A percentile compares a stretch with the other conserved stretches of the same genome.
phyloP scores from a whole-genome alignment of 164 flowering plant species.

The Nymphaea colorata region DNA sequence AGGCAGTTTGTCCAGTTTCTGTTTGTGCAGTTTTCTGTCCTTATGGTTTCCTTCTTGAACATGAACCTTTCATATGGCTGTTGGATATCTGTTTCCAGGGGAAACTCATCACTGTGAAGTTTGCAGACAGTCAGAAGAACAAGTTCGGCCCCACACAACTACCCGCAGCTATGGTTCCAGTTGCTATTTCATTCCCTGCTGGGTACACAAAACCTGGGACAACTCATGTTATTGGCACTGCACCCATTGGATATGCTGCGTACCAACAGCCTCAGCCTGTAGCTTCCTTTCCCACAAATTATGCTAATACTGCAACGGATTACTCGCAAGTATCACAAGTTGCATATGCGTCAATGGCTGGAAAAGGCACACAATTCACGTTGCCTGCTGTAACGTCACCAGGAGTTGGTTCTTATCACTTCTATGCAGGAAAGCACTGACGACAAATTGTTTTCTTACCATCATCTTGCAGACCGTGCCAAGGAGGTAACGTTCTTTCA shows the following conservation, averaged over 20 bases:
- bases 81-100: slow-evolving; percentile 31
- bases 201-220: slow-evolving; percentile 32
- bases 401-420: slow-evolving; percentile 25
- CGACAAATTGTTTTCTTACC: background rate
- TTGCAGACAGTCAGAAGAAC: slow-evolving; percentile 47
- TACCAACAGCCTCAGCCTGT: slow-evolving; percentile 26
- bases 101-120: slow-evolving; percentile 41
- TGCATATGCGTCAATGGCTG: slow-evolving; percentile 18
- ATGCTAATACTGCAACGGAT: slow-evolving; percentile 22
- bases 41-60: background rate
- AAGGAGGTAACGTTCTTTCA: no score
- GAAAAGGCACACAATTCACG: slow-evolving; percentile 26
- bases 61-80: background rate
- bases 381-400: slow-evolving; percentile 8
- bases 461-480: no score
- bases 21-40: background rate
- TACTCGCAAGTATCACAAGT: slow-evolving; percentile 25
- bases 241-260: slow-evolving; percentile 22
- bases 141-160: slow-evolving; percentile 28
- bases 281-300: slow-evolving; percentile 29
- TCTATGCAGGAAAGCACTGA: slow-evolving; percentile 34
- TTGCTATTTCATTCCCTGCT: slow-evolving; percentile 27
- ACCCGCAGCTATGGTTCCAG: slow-evolving; percentile 28
- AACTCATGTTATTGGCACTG: slow-evolving; percentile 11
- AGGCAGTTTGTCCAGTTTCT: slow-evolving; percentile 6